Evolutionary conservation across 495 filamentous ascomycete genomes (phyloP), one percentile per base, ranked within the genome.

Genomic region (Pyrenula aspistea): DNA sequence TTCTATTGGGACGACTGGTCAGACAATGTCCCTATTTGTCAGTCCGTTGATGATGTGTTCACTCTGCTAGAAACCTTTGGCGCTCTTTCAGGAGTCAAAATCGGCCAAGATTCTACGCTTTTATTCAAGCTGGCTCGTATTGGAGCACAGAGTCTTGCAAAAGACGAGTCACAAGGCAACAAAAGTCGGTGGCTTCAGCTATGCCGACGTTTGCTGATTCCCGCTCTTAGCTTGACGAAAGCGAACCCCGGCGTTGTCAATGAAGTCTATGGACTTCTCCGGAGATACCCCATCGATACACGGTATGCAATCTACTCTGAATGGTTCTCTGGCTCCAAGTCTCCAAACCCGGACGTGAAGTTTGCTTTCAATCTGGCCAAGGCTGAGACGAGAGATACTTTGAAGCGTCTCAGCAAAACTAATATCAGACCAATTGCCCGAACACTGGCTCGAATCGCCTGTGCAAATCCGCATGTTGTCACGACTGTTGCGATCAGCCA

Each of bases 1-100:
- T 97, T 94, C 67, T 99, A 97, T 69, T 96, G 90, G 84, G 92
- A 96, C 57, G 91, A 97, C 55, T 99, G 94, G 94, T 77, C 86
- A 10, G 92, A 97, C 59, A 92, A 90, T 59, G 76, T 97, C 24
- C 94, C 94, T 1, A 71, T 95, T 10, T 97, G 93, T 63, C 91
- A 95, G 65, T 85, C 75, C 2, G 80, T 95, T 3, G 89, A 95
- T 60, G 93, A 99, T 63, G 76, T 99, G 2, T 93, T 97, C 63
- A 79, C 82, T 1, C 81, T 99, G 11, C 95, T 89, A 69, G 82
- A 83, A 50, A 90, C 91, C 0, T 76, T 99, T 23, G 73, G 95
- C 21, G 91, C 92, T 58, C 72, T 90, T 22, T 83, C 88, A 0
- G 91, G 93, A 8, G 83, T 91, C 63, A 89, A 88, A 65, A 88